phyloP scores from a whole-genome alignment of 805 yeast species.

The Spencermartinsiella europaea region DNA sequence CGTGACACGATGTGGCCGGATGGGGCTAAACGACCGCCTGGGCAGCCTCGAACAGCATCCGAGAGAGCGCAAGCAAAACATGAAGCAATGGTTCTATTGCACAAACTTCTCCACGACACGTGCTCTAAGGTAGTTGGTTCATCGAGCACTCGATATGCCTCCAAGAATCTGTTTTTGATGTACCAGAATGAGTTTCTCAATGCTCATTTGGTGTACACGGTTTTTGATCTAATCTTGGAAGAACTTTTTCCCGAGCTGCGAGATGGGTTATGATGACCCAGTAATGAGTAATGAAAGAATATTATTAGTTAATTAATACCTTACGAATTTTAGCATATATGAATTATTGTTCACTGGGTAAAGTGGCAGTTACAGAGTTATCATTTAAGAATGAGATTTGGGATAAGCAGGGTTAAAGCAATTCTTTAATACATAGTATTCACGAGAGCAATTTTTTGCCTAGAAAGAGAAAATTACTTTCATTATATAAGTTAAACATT shows the following conservation, averaged over 20 bases:
- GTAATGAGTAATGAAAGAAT: not conserved
- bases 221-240: constrained; percentile 53
- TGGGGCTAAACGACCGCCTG: constrained; percentile 33
- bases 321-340: no score
- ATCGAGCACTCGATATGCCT: constrained; percentile 58
- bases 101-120: constrained; percentile 54
- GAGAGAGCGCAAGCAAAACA: constrained; percentile 51
- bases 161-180: constrained; percentile 54
- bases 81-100: constrained; percentile 56
- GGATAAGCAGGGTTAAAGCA: no score
- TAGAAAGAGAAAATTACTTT: no score
- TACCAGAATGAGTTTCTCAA: constrained; percentile 70
- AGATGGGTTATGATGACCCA: not conserved
- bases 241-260: constrained; percentile 32
- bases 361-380: no score
- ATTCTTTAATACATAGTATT: no score
- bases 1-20: constrained; percentile 45
- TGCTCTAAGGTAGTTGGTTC: constrained; percentile 72
- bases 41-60: constrained; percentile 38
- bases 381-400: no score
- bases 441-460: no score
- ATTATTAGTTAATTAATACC: no score
- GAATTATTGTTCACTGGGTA: no score
- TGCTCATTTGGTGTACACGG: constrained; percentile 52
- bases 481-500: no score